Base-by-base conservation (phyloP, 2,329 filamentous ascomycete genomes). In the Claviceps spartinae region DNA sequence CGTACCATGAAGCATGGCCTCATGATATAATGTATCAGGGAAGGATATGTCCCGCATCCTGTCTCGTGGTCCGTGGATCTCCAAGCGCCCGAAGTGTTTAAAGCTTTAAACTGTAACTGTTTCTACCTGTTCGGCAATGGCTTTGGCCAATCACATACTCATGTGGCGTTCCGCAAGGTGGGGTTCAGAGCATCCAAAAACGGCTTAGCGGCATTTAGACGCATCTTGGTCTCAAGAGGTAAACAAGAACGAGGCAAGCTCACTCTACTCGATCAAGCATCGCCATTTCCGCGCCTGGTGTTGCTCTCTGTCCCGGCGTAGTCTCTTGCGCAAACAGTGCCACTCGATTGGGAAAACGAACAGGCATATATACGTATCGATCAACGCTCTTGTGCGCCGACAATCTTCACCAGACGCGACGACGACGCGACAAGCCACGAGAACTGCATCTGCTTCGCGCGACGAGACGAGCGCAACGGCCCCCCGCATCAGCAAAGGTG, bases 191-290 rank as follows among this genome's bases (percentile, higher is more conserved):
- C 38, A 9, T 20, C 52, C 53, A 9, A 40, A 50, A 56, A 45
- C 16, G 51, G 56, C 5, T 51, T 58, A 58, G 56, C 43, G 53
- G 22, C 5, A 8, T 30, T 8, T 4, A 50, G 38, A 42, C 48
- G 37, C 37, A 45, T 48, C 49, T 24, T 48, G 52, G 24, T 36
- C 36, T 51, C 44, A 18, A 34, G 26, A 55, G 51, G 54, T 58
- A 58, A 58, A 58, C 56, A 58, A 57, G 52, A 34, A 54, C 43
- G 48, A 52, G 49, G 47, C 51, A 51, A 41, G 47, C 48, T 51
- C 47, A 26, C 34, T 53, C 51, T 51, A 52, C 55, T 53, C 43
- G 49, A 43, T 50, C 37, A 49, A 46, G 26, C 14, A 55, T 55
- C 49, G 43, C 36, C 47, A 52, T 46, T 53, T 42, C 36, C 36